Base-by-base conservation (phyloP, 2,329 filamentous ascomycete genomes). In the Macrophomina tecta region DNA sequence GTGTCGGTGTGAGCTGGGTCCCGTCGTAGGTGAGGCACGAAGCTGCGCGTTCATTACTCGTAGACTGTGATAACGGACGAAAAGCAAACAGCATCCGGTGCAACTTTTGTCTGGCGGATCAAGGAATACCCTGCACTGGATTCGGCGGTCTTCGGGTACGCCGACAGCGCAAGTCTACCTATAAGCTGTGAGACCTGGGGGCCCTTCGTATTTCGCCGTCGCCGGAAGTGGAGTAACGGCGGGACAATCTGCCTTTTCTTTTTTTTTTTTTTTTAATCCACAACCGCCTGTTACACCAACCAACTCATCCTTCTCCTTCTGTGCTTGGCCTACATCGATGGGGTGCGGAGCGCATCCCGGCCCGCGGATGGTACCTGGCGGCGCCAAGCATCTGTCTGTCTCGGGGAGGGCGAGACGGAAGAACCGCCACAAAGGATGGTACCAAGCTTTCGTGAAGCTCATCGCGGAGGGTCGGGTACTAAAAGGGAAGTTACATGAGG, bases 381-480 rank as follows among this genome's bases (percentile, higher is more conserved):
- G 23, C 6, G 40, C 56, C 28, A 61, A 48, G 40, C 34, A 40
- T 16, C 30, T 7, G 6, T 38, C 36, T 48, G 56, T 61, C 56
- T 61, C 56, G 56, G 56, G 14, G 56, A 61, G 23, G 40, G 56
- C 56, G 56, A 61, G 56, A 61, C 34, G 23, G 40, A 23, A 48
- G 28, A 18, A 11, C 12, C 40, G 23, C 56, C 30, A 36, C 40
- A 23, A 48, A 12, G 36, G 40, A 45, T 23, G 56, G 56, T 36
- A 61, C 40, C 40, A 61, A 23, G 56, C 30, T 61, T 23, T 30
- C 28, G 56, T 34, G 38, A 46, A n/a, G 38, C 11, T 34, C 9
- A 14, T 34, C 4, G 23, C 55, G 38, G 40, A 32, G 38, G 23
- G 14, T 32, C 38, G 30, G 55, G 56, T 46, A 45, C 56, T 11